A percentile compares a stretch with the other conserved stretches of the same genome.
Evolutionary conservation across 2,329 filamentous ascomycete genomes (phyloP).

Genomic region (Verticillium tricorpus): DNA sequence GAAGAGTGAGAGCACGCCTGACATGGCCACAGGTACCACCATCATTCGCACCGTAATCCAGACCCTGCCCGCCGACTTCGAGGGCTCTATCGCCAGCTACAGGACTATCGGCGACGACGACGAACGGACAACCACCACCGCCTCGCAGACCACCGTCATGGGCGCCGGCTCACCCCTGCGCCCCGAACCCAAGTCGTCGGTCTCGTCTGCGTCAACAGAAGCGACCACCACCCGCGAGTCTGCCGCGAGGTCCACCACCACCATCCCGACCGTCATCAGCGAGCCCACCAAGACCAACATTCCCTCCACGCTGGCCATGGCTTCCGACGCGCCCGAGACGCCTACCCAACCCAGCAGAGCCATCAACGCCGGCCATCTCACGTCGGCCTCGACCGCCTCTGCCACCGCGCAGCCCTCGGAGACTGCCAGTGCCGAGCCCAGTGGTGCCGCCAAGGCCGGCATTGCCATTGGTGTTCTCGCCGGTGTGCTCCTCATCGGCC

Average conservation of each 20-base stretch:
- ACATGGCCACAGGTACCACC: constrained; percentile 13
- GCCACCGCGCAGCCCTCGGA: constrained; percentile 1
- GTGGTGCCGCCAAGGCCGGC: constrained; percentile 60
- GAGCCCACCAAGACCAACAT: constrained; percentile 15
- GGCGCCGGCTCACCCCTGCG: constrained; percentile 4
- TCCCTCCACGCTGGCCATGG: constrained; percentile 19
- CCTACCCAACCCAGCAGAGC: constrained; percentile 25
- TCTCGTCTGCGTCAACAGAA: neutral
- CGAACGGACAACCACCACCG: constrained; percentile 13
- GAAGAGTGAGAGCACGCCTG: neutral
- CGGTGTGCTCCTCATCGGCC: constrained; percentile 59
- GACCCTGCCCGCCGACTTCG: constrained; percentile 35
- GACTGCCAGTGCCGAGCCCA: constrained; percentile 15
- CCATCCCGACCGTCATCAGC: constrained; percentile 21
- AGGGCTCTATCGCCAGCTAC: constrained; percentile 37
- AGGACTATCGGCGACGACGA: constrained; percentile 28
- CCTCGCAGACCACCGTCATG: constrained; percentile 13
- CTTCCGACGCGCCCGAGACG: constrained; percentile 18
- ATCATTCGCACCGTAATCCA: constrained; percentile 34
- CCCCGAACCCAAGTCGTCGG: constrained; percentile 3
- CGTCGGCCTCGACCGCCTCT: constrained; percentile 9
- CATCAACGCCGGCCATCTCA: constrained; percentile 15
- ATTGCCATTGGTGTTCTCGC: constrained; percentile 78
- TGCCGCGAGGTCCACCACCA: constrained; percentile 10
- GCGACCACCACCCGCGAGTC: constrained; percentile 2